Conservation (phyloP, 352 stramenopile genomes). For the Phytophthora tubulina region DNA sequence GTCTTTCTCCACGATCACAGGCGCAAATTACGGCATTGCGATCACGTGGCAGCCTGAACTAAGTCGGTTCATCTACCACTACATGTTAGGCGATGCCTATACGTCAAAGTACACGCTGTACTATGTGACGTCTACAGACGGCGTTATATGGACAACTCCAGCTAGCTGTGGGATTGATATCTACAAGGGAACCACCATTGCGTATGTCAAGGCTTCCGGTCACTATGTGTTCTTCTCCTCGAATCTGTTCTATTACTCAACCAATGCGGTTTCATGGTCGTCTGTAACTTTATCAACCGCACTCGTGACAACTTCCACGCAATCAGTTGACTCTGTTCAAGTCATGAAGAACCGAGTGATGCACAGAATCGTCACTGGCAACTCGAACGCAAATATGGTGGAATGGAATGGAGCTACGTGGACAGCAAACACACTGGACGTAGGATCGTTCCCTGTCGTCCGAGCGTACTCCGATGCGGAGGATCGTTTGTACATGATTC, state of each 20-base stretch:
- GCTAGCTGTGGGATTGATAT: neutral
- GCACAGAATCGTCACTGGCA: neutral
- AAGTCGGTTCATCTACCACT: conserved; percentile 1
- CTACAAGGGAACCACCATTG: neutral
- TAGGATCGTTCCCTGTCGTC: neutral
- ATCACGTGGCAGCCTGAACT: too few relatives aligned
- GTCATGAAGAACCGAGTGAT: conserved; percentile 1
- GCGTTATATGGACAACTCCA: neutral
- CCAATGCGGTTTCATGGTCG: neutral
- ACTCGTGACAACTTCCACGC: neutral
- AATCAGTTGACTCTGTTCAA: neutral
- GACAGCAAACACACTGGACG: neutral
- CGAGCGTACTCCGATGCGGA: neutral
- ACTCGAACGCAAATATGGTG: neutral
- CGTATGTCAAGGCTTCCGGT: neutral
- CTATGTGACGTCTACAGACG: neutral
- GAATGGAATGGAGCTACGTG: neutral
- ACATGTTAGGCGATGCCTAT: neutral
- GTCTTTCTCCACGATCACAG: neutral
- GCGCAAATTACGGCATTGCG: neutral
- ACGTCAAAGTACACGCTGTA: neutral
- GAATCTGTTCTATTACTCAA: neutral
- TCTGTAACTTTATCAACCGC: neutral
- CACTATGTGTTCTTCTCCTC: conserved; percentile 1
- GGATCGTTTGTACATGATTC: conserved; percentile 1